Evolutionary conservation across 2,329 filamentous ascomycete genomes (phyloP).

Genomic region (Leptographium lundbergii): DNA sequence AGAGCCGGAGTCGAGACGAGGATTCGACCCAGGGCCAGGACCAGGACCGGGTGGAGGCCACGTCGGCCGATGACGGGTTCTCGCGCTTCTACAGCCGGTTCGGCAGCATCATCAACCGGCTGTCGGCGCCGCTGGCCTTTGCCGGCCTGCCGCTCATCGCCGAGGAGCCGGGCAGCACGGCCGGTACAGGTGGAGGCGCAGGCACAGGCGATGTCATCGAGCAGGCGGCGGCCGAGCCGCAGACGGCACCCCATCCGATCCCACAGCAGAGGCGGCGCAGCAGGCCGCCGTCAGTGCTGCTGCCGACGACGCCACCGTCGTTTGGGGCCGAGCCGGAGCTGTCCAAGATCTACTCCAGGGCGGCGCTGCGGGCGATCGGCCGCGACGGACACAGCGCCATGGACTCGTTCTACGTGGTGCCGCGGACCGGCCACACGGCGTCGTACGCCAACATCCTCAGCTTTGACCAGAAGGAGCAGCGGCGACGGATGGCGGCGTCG

Average conservation of each 20-base stretch:
- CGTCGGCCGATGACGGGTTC: slow-evolving; percentile 60
- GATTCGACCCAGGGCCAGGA: slow-evolving; percentile 13
- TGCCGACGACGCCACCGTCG: slow-evolving; percentile 13
- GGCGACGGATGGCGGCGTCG: slow-evolving; percentile 43
- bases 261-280: background rate
- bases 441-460: slow-evolving; percentile 85
- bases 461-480: slow-evolving; percentile 54
- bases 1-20: slow-evolving; percentile 9
- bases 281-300: background rate
- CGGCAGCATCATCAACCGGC: slow-evolving; percentile 72
- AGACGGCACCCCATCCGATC: background rate
- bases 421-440: slow-evolving; percentile 78
- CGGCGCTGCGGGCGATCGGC: slow-evolving; percentile 66
- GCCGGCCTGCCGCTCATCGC: slow-evolving; percentile 70
- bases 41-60: slow-evolving; percentile 12
- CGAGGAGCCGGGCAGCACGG: slow-evolving; percentile 23
- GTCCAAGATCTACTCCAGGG: slow-evolving; percentile 70
- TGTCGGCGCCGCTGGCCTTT: slow-evolving; percentile 86
- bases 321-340: slow-evolving; percentile 55
- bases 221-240: background rate
- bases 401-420: slow-evolving; percentile 90
- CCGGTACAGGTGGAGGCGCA: too few relatives aligned
- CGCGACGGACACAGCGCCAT: slow-evolving; percentile 49
- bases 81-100: slow-evolving; percentile 87
- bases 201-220: background rate